phyloP scores from a whole-genome alignment of 306 rosid species.

The Benincasa hispida region DNA sequence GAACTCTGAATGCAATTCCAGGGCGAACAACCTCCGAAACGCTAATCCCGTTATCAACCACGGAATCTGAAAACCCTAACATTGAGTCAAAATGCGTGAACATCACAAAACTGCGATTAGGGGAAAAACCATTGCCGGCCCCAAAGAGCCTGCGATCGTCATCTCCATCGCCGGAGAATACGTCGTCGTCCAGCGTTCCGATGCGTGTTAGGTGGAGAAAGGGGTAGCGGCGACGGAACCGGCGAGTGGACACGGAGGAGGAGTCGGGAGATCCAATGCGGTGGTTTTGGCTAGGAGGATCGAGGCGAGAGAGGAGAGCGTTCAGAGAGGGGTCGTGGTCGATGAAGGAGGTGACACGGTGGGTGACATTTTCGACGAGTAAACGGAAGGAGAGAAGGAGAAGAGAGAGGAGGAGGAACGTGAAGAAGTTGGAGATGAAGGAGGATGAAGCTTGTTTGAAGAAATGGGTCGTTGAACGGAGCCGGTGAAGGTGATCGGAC shows the following conservation, averaged over 20 bases:
- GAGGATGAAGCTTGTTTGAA: constrained; percentile 32
- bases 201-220: constrained; percentile 76
- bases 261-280: constrained; percentile 11
- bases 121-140: constrained; percentile 16
- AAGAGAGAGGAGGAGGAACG: constrained; percentile 69
- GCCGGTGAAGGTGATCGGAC: constrained; percentile 45
- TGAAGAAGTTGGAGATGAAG: constrained; percentile 36
- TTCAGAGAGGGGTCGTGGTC: constrained; percentile 77
- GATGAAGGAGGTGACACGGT: constrained; percentile 56
- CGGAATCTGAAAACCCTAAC: constrained; percentile 54
- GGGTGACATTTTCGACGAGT: constrained; percentile 57
- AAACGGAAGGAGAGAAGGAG: constrained; percentile 65
- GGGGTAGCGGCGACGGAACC: constrained; percentile 35
- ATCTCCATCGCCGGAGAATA: constrained; percentile 76
- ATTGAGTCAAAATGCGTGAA: constrained; percentile 23
- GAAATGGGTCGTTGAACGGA: constrained; percentile 45
- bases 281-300: constrained; percentile 28
- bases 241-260: constrained; percentile 17
- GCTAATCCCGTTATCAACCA: constrained; percentile 46
- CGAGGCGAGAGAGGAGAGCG: constrained; percentile 67
- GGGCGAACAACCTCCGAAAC: constrained; percentile 52
- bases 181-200: constrained; percentile 79
- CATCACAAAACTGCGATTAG: constrained; percentile 33
- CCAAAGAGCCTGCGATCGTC: constrained; percentile 51
- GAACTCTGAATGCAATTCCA: constrained; percentile 39